Conservation (phyloP, 1,139 yeast genomes). For the Hyphopichia khmerensis region DNA sequence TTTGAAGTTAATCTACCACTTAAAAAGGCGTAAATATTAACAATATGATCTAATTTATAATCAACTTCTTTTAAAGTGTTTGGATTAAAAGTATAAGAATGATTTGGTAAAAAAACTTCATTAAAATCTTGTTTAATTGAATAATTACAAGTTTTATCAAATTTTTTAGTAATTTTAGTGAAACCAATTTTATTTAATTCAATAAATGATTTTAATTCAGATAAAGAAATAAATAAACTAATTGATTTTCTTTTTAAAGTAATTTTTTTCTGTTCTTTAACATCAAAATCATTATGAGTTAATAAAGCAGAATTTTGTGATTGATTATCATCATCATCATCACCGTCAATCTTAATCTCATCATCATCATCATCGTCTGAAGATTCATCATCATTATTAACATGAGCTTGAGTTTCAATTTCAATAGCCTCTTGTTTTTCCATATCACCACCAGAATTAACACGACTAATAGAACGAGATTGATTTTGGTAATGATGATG, state of each 20-base stretch:
- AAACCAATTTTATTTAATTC: conserved; percentile 88
- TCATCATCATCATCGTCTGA: conserved; percentile 25
- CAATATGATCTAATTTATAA: conserved; percentile 45
- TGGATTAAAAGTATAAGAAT: conserved; percentile 46
- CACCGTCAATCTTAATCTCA: conserved; percentile 42
- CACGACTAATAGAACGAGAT: neutral
- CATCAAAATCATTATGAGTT: conserved; percentile 46
- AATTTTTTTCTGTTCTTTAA: conserved; percentile 54
- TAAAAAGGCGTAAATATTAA: conserved; percentile 46
- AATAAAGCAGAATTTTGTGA: conserved; percentile 40
- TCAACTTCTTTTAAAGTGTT: conserved; percentile 45
- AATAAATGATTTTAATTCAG: conserved; percentile 80
- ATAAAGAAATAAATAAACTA: conserved; percentile 66
- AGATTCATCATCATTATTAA: conserved; percentile 15
- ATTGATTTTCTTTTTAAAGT: conserved; percentile 69
- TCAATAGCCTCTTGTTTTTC: conserved; percentile 20
- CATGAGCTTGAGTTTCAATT: conserved; percentile 11
- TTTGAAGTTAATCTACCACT: conserved; percentile 31
- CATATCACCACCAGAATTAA: conserved; percentile 6
- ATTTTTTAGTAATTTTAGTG: conserved; percentile 84
- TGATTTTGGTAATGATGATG: conserved; percentile 21
- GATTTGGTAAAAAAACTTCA: conserved; percentile 39
- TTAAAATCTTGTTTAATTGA: conserved; percentile 55
- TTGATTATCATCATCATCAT: conserved; percentile 38
- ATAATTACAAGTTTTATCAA: conserved; percentile 76